phyloP scores from a whole-genome alignment of 805 yeast species.

The Wickerhamomyces sydowiorum region DNA sequence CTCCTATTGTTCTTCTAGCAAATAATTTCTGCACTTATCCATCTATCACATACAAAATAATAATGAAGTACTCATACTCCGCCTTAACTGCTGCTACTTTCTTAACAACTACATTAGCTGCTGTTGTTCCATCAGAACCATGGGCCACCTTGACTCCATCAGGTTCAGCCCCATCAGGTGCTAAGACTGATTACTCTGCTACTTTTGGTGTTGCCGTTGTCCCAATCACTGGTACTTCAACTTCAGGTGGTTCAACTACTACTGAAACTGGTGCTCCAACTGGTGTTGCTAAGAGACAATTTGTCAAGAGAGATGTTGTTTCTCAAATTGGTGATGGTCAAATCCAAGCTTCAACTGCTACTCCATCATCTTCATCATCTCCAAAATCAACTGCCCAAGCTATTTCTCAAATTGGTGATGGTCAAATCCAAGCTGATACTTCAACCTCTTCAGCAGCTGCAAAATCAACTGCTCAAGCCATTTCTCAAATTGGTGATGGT shows the following conservation, averaged over 20 bases:
- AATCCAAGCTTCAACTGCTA: constrained; percentile 18
- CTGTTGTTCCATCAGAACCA: constrained; percentile 56
- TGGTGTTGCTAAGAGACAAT: too few species aligned
- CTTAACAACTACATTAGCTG: constrained; percentile 36
- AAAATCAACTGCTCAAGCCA: constrained; percentile 20
- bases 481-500: constrained; percentile 23
- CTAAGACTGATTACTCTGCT: constrained; percentile 44
- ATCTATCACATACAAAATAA: neutral
- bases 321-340: constrained; percentile 40
- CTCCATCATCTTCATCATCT: constrained; percentile 11
- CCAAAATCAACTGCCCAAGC: constrained; percentile 21
- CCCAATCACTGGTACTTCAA: constrained; percentile 23
- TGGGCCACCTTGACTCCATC: constrained; percentile 65
- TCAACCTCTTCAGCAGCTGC: constrained; percentile 26
- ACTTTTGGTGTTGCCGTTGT: constrained; percentile 54
- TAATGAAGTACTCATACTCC: neutral
- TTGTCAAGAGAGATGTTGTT: constrained; percentile 32
- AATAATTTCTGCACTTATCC: too few species aligned
- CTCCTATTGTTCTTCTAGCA: too few species aligned
- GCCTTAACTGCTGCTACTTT: constrained; percentile 1
- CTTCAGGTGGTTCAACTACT: constrained; percentile 20
- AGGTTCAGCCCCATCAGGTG: constrained; percentile 40
- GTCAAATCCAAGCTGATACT: constrained; percentile 14
- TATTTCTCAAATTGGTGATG: constrained; percentile 15
- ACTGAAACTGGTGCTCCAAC: constrained; percentile 28